Base-by-base conservation (phyloP, 768 basidiomycete genomes). In the Phylloporus rhodoxanthus region DNA sequence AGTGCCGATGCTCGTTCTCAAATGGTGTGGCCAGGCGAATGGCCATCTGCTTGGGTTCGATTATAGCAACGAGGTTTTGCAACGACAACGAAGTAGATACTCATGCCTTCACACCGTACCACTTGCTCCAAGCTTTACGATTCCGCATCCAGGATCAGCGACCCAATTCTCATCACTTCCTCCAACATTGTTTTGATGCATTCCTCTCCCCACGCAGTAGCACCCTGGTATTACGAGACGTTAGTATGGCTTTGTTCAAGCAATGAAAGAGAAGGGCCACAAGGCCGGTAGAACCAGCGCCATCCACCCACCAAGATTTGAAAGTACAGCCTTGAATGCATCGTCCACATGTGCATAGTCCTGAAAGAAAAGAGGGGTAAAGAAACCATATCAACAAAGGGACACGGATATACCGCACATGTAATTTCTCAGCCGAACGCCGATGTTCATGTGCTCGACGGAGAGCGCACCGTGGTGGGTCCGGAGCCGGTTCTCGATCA, bases 151-250 rank as follows among this genome's bases (percentile, higher is more conserved):
- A 47, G n/a, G 14, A 57, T 26, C n/a, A 61, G 59, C 5, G 25
- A 19, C 4, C 26, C 58, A 11, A 60, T 57, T 19, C 58, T 54
- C 14, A 57, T 11, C 0, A 21, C 61, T 29, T 60, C 58, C 5
- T 60, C 50, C 3, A 60, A 40, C 43, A 60, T 2, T 15, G 29
- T 45, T 25, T 43, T 47, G 1, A 58, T 58, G 21, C 45, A 50
- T 29, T 57, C 55, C 32, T 57, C 55, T 25, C 58, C 58, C 58
- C 58, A 61, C 5, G 55, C 58, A 14, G 55, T 50, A 20, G 55
- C 49, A 6, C 55, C 58, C 58, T 60, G n/a, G 32, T 34, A 44
- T 40, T 9, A 26, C 15, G 8, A 33, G 2, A 17, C 0, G 13
- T 47, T 5, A 48, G 14, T 25, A 36, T 8, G 1, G n/a, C 7